Evolutionary conservation across 345 rosid species (phyloP).

Genomic region (Ceriops decandra): DNA sequence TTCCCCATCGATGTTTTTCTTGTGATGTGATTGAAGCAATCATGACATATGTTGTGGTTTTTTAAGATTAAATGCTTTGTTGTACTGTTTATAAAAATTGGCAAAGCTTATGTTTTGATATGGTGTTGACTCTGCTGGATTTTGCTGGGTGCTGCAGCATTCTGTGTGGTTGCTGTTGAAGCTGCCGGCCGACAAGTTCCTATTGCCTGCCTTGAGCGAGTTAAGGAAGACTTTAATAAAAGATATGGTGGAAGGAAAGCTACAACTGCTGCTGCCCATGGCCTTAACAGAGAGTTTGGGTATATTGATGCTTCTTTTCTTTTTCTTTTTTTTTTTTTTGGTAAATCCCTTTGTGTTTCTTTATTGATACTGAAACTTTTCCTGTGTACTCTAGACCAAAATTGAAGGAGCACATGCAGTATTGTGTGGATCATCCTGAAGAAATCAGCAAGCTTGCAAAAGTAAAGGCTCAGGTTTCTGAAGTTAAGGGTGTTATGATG

Average conservation of each 20-base stretch:
- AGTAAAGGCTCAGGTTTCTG: slow-evolving; percentile 97
- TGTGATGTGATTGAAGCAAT: too few relatives aligned
- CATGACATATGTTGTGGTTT: too few relatives aligned
- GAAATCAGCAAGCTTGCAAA: slow-evolving; percentile 96
- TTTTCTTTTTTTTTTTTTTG: neutral
- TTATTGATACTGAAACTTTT: neutral
- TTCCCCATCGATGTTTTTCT: too few relatives aligned
- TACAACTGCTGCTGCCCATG: slow-evolving; percentile 61
- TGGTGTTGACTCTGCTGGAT: neutral
- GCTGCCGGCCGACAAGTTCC: slow-evolving; percentile 87
- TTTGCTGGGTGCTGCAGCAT: slow-evolving; percentile 47
- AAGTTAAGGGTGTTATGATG: slow-evolving; percentile 99
- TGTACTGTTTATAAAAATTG: neutral
- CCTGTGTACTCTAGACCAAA: slow-evolving; percentile 49
- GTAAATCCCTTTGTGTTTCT: neutral
- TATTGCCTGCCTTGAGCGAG: slow-evolving; percentile 82
- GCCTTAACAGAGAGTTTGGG: slow-evolving; percentile 86
- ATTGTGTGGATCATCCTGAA: slow-evolving; percentile 90
- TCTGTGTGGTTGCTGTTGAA: slow-evolving; percentile 90
- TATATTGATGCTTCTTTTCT: slow-evolving; percentile 7
- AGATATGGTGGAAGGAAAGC: slow-evolving; percentile 93
- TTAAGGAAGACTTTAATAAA: slow-evolving; percentile 84
- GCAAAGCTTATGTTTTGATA: neutral
- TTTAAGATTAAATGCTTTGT: too few relatives aligned
- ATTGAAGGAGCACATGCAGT: slow-evolving; percentile 93